phyloP scores from a whole-genome alignment of 2,329 filamentous ascomycete species.

The Cyphellophora attinorum region DNA sequence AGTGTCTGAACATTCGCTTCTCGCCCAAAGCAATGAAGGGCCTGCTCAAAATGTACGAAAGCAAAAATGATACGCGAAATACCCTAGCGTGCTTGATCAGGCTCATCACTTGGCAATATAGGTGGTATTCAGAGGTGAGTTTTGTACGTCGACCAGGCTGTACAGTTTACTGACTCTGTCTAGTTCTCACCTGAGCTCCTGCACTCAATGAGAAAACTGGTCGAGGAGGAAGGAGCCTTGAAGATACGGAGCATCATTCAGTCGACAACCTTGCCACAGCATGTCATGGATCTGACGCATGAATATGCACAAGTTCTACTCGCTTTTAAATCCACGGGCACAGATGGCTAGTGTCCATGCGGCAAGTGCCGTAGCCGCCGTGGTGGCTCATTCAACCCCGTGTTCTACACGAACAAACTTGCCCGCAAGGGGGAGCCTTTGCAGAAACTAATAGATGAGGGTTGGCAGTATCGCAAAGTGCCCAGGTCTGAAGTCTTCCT shows the following conservation, averaged over 20 bases:
- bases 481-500: too few species aligned
- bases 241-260: slow-evolving; percentile 97
- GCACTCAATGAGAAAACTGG: slow-evolving; percentile 78
- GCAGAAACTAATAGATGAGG: too few species aligned
- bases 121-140: slow-evolving; percentile 89
- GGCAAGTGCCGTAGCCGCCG: too few species aligned
- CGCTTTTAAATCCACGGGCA: slow-evolving; percentile 88
- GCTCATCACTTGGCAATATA: slow-evolving; percentile 93
- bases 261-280: slow-evolving; percentile 85
- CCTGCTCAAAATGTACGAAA: slow-evolving; percentile 70
- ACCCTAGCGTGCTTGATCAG: slow-evolving; percentile 79
- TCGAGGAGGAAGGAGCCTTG: slow-evolving; percentile 94
- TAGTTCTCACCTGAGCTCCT: slow-evolving; percentile 86
- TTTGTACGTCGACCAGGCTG: not conserved
- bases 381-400: too few species aligned
- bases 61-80: slow-evolving; percentile 66
- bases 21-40: slow-evolving; percentile 86
- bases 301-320: slow-evolving; percentile 93
- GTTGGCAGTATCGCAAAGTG: too few species aligned
- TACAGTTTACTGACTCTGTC: slow-evolving; percentile 11
- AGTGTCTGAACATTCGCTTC: slow-evolving; percentile 79
- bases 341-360: slow-evolving; percentile 69
- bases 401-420: too few species aligned
- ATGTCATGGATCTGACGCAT: slow-evolving; percentile 87
- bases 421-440: too few species aligned